Percentiles rank a stretch among this genome's conserved stretches.
phyloP scores from a whole-genome alignment of 2,329 filamentous ascomycete genomes.

The Trichoderma koningii region DNA sequence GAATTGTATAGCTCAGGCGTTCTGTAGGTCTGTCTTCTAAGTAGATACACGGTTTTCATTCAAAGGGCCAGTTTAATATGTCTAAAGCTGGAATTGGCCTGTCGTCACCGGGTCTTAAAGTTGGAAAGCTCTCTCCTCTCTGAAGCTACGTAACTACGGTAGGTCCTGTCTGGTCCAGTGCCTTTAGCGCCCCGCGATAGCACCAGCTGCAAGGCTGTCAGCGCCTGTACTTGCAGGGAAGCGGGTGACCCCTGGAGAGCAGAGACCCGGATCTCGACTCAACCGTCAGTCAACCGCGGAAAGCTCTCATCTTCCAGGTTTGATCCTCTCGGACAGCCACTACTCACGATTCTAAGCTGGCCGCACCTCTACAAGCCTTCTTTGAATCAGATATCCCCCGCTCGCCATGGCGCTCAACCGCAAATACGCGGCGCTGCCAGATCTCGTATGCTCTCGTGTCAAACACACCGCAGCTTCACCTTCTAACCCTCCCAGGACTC shows the following conservation, averaged over 20 bases:
- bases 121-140: too few relatives aligned
- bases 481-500: slow-evolving; percentile 63
- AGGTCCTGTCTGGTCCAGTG: too few relatives aligned
- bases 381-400: neutral
- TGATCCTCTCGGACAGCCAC: neutral
- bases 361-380: neutral
- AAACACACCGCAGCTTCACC: slow-evolving; percentile 25
- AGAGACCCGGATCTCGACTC: neutral
- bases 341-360: neutral
- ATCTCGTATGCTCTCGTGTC: slow-evolving; percentile 59
- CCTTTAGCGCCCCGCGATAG: slow-evolving; percentile 2
- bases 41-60: too few relatives aligned
- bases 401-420: slow-evolving; percentile 69
- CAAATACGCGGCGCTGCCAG: slow-evolving; percentile 80
- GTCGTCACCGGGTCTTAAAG: too few relatives aligned
- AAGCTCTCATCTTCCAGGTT: neutral
- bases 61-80: too few relatives aligned
- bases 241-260: slow-evolving; percentile 9
- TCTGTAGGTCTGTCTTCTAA: too few relatives aligned
- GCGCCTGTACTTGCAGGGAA: slow-evolving; percentile 2
- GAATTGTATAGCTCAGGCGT: too few relatives aligned
- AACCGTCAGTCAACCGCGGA: neutral
- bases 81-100: too few relatives aligned
- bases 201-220: slow-evolving; percentile 8
- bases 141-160: too few relatives aligned